Base-by-base conservation (phyloP, 1,139 yeast genomes). In the Wickerhamomyces sp. region DNA sequence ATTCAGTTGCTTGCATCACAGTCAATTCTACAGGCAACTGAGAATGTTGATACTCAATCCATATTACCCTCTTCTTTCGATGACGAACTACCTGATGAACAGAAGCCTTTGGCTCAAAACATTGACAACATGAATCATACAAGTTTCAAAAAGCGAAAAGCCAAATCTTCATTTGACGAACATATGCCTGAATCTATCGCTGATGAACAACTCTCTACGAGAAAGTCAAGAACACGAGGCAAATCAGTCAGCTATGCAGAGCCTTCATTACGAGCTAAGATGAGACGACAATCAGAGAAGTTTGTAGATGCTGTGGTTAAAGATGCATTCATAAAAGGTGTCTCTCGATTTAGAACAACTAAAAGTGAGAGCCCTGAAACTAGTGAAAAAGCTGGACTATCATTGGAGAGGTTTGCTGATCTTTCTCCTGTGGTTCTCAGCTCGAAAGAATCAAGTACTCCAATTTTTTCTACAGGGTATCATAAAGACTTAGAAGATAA, bases 241-340 rank as follows among this genome's bases (percentile, higher is more conserved):
- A 73, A 71, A 48, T 69, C 74, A 9, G 77, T 86, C 7, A 79
- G 79, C 55, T 87, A 86, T 54, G 78, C 79, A 14, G 70, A 81
- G 26, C 87, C 92, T 0, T 78, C 90, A 1, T 58, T 83, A 40
- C 68, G 82, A 28, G 75, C 73, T 14, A 86, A 85, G 53, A 72
- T 83, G 80, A 72, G 95, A 54, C 68, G 95, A 48, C 79, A 81
- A 30, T 70, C 82, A 0, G 82, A 68, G 28, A 69, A 70, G 47
- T 63, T 81, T 35, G 74, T 74, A 9, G 84, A 79, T 56, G 89
- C 89, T 8, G 51, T 51, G 14, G 49, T 32, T 31, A 52, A 48
- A 5, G 47, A 37, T 18, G 43, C 40, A 5, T 41, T 32, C 22
- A 16, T 32, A 3, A 24, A 17, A 25, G 27, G 22, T 13, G 32